A percentile compares a stretch with the other conserved stretches of the same genome.
Conservation (phyloP, 1,284 basidiomycete species). For the Coriolopsis trogii region DNA sequence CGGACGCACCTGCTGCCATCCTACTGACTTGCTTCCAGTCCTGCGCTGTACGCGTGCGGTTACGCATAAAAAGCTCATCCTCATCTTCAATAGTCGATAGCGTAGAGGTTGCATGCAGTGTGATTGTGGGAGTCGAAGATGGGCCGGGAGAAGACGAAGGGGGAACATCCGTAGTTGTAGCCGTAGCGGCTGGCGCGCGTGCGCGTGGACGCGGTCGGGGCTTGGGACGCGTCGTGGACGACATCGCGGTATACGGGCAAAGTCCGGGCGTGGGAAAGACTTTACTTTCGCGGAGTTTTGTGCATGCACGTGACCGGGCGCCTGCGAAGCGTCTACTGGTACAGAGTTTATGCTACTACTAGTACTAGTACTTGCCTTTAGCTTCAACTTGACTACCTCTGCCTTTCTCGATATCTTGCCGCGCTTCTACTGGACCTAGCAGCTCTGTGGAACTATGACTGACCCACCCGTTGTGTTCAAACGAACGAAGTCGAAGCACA, state of each 20-base stretch:
- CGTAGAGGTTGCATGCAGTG: slow-evolving; percentile 16
- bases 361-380: not conserved
- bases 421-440: no score
- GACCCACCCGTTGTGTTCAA: slow-evolving; percentile 49
- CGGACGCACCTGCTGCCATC: slow-evolving; percentile 50
- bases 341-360: no score
- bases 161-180: slow-evolving; percentile 8
- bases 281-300: slow-evolving; percentile 24
- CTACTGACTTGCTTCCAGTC: slow-evolving; percentile 61
- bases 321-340: no score
- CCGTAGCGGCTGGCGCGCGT: slow-evolving; percentile 27
- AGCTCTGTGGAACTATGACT: slow-evolving; percentile 12
- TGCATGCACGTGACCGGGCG: slow-evolving; percentile 23
- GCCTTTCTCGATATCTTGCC: not conserved
- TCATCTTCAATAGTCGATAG: slow-evolving; percentile 44
- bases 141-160: slow-evolving; percentile 29
- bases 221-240: slow-evolving; percentile 39
- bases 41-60: slow-evolving; percentile 52
- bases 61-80: slow-evolving; percentile 69
- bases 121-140: slow-evolving; percentile 9
- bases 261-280: slow-evolving; percentile 51
- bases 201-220: slow-evolving; percentile 54
- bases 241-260: slow-evolving; percentile 37
- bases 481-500: slow-evolving; percentile 57
- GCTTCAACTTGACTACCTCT: not conserved